Evolutionary conservation across 2,329 filamentous ascomycete genomes (phyloP), one percentile per base, ranked within the genome.

Genomic region (Grosmannia serpens): DNA sequence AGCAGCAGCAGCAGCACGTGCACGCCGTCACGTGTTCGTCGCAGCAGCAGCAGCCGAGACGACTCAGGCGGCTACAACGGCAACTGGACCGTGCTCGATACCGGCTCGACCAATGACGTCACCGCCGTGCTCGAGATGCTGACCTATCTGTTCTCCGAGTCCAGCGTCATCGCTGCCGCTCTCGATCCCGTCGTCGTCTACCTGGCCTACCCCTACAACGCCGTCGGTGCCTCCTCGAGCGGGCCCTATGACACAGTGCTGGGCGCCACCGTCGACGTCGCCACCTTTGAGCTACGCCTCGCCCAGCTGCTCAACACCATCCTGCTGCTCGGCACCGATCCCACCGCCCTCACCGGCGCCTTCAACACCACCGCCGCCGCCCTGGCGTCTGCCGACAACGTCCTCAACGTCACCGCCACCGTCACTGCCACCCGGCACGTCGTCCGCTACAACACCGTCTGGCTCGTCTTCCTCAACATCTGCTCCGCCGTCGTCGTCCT

Each of bases 271-370:
- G 33, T 55, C 11, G 33, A 26, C 11, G 7, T 4, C 10, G 27
- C 35, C 13, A 26, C 35, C 22, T 57, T 62, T 31, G 50, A 56
- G 49, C 17, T 38, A 8, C 58, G 60, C 22, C 44, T 62, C 1
- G 56, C 56, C 35, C 60, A 58, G 53, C 33, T 62, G 15, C 53
- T 62, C 53, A 62, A 62, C 56, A 38, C 58, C 8, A n/a, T 58
- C 22, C 38, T 58, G 22, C 31, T 27, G 13, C 5, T 60, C 15
- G 59, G 59, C 55, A 57, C 54, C 31, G 11, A 29, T 17, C 24
- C 38, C 11, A 20, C 22, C 10, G 17, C 8, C 35, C 44, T 60
- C 27, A 50, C 53, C 17, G 59, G 59, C 20, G 10, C n/a, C 38
- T 56, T 60, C 49, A 38, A 53, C 35, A 31, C 17, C 8, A 13